Base-by-base conservation (phyloP, 1,139 yeast genomes). In the Arxiozyma telluris region DNA sequence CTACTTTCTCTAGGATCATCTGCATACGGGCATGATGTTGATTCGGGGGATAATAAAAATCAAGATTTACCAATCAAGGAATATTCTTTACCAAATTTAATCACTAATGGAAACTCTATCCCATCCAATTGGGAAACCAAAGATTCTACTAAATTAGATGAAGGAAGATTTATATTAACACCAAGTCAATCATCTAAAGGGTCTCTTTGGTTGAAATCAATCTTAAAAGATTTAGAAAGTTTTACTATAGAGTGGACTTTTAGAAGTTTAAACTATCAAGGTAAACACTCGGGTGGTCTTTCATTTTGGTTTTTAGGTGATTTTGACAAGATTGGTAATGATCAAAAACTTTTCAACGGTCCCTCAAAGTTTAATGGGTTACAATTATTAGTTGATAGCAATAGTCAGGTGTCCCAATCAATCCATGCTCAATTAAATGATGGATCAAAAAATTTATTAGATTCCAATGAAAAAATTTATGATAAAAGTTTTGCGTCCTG, bases 211-310 rank as follows among this genome's bases (percentile, higher is more conserved):
- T 73, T 80, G 1, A 69, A 67, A 47, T 23, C 27, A 1, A 62
- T 53, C 8, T 30, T 59, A 23, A 25, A 42, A 12, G 18, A 52
- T 42, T 27, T 47, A 2, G 52, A 54, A 22, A 49, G 56, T 8
- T 84, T 86, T 77, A 81, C 90, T 0, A 61, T 81, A n/a, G 90
- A 84, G 61, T 65, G 80, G 51, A 77, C 84, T 1, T 76, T 84
- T 59, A 77, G 93, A 67, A 79, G 86, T 46, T 66, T 79, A 8
- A 87, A 86, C 8, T 64, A 67, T 15, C 58, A 56, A 41, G 82
- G 81, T 0, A 61, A 65, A 50, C 47, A 53, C n/a, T 42, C 47
- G 17, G 61, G 61, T 55, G 62, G 62, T 21, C n/a, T 59, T 15
- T 34, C 62, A 5, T 51, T 83, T 44, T 82, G 84, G 80, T 63